Base-by-base conservation (phyloP, 192 early-diverging fungal genomes). In the Coemansia umbellata region DNA sequence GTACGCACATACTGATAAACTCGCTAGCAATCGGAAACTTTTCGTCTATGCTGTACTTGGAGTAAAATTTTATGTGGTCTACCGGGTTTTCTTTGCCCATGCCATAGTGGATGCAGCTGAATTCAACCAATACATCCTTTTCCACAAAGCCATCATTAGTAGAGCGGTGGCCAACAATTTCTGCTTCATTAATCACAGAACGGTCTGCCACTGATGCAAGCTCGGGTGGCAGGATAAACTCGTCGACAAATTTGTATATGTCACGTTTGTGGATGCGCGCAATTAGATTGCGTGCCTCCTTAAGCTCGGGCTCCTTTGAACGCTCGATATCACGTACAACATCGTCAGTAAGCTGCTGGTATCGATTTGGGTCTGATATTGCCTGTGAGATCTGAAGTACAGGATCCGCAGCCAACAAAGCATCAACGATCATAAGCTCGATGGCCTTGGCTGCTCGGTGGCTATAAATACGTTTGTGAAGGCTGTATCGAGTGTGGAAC, bases 401-500 rank as follows among this genome's bases (percentile, higher is more conserved):
- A 0, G 75, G 71, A 67, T 97, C 84, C 11, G 96, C 96, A 6
- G 78, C 74, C n/a, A 92, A 64, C 23, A 99, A 58, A 3, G 87
- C 88, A 53, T 99, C 94, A 11, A 83, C 82, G 8, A 97, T 53
- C 96, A 99, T 99, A 49, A 85, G 80, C 55, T 97, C 93, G 48
- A 92, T 84, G 3, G 85, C 86, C 51, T 84, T 84, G 14, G 61
- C 63, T 4, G 91, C 90, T 42, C 82, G 76, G 61, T 98, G 96
- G 19, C 84, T 90, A 66, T 98, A 98, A 7, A 97, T 82, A 14
- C 85, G 81, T 51, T 89, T 88, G 69, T 87, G 87, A 10, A 92
- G 63, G 55, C 82, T 84, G 55, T 88, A 89, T 0, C 89, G 81
- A 0, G 88, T 89, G 37, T 91, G 89, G 54, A 88, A 91, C 66